Evolutionary conservation across 768 basidiomycete genomes (phyloP), one percentile per base, ranked within the genome.

Genomic region (Sutorius australiensis): DNA sequence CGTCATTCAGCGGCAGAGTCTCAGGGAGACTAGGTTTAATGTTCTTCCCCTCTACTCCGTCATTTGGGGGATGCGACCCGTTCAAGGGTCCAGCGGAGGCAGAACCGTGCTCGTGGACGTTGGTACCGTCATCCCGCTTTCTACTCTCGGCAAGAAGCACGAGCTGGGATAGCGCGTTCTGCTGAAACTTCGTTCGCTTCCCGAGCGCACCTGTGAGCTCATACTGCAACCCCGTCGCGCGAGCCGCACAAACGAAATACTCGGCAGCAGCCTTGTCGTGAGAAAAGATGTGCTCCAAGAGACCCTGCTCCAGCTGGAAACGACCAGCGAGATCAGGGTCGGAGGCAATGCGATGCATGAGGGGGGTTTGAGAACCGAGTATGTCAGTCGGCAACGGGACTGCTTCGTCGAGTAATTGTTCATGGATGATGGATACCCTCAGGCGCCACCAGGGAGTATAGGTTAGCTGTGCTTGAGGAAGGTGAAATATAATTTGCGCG

Each of bases 201-300:
- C 97, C 97, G 48, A 95, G 76, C 10, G 93, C 91, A 8, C 97
- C 97, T 0, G 92, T 95, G 48, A 98, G 76, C 69, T 93, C 90
- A 67, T 92, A 98, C 68, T 88, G 81, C 58, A 99, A 69, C 4
- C 85, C 87, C 14, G 86, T 89, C 32, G 84, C 80, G 45, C 79
- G 78, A 0, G 92, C 89, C 0, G 95, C 92, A 14, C 76, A 75
- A 34, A 92, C 76, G 61, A 98, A 98, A 50, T 75, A 74, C 40
- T 86, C 84, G 11, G 85, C 83, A 6, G 97, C 93, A 1, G 73
- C 64, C 66, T 84, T 89, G 69, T 97, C 92, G 62, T 87, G 83
- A 13, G 76, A 71, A 44, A 90, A 73, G n/a, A 78, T 65, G 67
- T 97, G 91, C 49, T 92, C 77, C n/a, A 90, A 72, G 48, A 94